Evolutionary conservation across 2,329 filamentous ascomycete genomes (phyloP), one percentile per base, ranked within the genome.

Genomic region (Annulohypoxylon truncatum): DNA sequence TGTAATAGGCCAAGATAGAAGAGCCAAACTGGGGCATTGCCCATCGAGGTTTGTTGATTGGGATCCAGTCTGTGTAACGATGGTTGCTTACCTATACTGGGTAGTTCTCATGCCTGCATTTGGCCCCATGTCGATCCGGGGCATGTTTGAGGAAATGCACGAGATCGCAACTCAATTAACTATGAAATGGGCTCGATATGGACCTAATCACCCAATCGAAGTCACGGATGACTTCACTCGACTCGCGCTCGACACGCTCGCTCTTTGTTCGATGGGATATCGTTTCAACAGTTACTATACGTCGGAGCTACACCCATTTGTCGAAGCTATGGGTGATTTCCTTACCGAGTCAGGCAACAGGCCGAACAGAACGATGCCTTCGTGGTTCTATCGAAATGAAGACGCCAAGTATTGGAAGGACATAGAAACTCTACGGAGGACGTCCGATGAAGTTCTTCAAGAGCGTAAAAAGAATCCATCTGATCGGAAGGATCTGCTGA

Each of bases 201-300:
- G 91, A 0, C 79, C 87, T 1, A 76, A 81, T 1, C 76, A 83
- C 46, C 80, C 84, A 8, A 90, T 94, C 62, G 79, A 83, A 46
- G 85, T 87, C 12, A 50, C 71, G 0, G 73, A 75, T 1, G 74
- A 76, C 35, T 76, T 76, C 42, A 76, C 74, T 38, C 2, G 90
- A n/a, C 79, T 93, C 29, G 88, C 91, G 0, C 83, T 94, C 2
- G 91, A 94, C 74, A 91, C 90, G 0, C 83, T 94, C 7, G 89
- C 89, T 1, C 82, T 94, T 2, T 91, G 90, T 75, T 82, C 87
- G n/a, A 90, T 92, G 87, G 86, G 86, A 35, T 90, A 84, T 64
- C 87, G 91, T 15, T 93, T 93, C 82, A 93, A 93, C 78, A 90
- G 87, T 0, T 93, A 90, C 77, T 94, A 93, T 74, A 82, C 83